phyloP scores from a whole-genome alignment of 306 rosid genomes.

The Sphenostylis stenocarpa region DNA sequence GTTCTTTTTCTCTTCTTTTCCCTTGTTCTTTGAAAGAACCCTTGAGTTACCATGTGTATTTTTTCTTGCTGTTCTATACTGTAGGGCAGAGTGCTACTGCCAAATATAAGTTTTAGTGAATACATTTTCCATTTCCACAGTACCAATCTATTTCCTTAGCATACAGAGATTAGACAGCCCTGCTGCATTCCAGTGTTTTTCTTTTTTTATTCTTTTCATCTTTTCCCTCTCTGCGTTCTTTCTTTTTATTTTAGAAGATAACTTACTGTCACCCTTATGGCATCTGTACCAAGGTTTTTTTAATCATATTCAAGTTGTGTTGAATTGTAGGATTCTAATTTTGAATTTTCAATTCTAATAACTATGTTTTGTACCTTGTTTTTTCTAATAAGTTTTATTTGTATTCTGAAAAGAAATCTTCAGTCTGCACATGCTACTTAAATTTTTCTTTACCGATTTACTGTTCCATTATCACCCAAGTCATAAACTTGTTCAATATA shows the following conservation, averaged over 20 bases:
- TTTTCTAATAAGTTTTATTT: not conserved
- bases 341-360: not conserved
- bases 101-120: not conserved
- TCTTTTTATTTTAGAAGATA: not conserved
- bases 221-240: not conserved
- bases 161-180: not conserved
- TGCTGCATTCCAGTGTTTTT: not conserved
- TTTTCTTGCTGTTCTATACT: not conserved
- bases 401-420: not conserved
- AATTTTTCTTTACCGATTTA: slow-evolving; percentile 6
- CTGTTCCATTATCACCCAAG: not conserved
- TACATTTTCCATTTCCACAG: not conserved
- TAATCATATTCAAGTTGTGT: too few species aligned
- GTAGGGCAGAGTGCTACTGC: not conserved
- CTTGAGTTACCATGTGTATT: not conserved
- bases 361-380: not conserved
- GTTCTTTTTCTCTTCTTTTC: not conserved
- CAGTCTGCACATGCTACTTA: not conserved
- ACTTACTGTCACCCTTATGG: not conserved
- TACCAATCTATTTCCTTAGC: not conserved
- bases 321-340: not conserved
- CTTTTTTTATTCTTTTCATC: not conserved
- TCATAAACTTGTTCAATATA: not conserved
- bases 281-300: not conserved
- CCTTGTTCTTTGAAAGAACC: not conserved